Conservation (phyloP, 208 protist genomes). For the Trypanosoma theileri region DNA sequence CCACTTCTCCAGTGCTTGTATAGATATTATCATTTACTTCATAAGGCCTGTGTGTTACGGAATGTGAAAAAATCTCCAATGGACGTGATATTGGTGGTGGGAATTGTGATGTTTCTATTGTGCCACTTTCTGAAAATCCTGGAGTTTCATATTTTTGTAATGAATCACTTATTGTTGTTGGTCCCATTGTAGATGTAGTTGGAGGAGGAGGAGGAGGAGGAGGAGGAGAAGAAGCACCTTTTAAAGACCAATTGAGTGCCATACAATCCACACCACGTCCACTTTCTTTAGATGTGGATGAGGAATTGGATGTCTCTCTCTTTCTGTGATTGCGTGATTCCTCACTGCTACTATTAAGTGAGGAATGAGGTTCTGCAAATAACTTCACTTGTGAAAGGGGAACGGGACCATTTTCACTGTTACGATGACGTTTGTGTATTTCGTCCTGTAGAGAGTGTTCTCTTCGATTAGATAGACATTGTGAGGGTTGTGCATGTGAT, state of each 20-base stretch:
- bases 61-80: too few relatives aligned
- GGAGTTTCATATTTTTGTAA: not conserved
- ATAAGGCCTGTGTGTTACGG: too few relatives aligned
- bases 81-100: too few relatives aligned
- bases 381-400: not conserved
- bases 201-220: not conserved
- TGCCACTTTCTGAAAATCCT: not conserved
- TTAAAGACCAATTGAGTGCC: constrained; percentile 29
- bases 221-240: constrained; percentile 13
- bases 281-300: not conserved
- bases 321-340: not conserved
- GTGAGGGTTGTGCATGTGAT: too few relatives aligned
- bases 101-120: too few relatives aligned
- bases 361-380: too few relatives aligned
- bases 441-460: too few relatives aligned
- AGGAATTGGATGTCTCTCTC: not conserved
- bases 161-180: not conserved
- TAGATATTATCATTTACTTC: too few relatives aligned
- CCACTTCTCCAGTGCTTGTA: too few relatives aligned
- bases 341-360: not conserved
- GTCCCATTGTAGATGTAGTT: not conserved
- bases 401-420: not conserved
- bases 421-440: not conserved
- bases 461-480: too few relatives aligned
- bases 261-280: constrained; percentile 24